These are phyloP conservation scores for Fennellomyces sp. DNA, from an alignment of 371 early-diverging fungal genomes.

Conservation along the genomic window DNA sequence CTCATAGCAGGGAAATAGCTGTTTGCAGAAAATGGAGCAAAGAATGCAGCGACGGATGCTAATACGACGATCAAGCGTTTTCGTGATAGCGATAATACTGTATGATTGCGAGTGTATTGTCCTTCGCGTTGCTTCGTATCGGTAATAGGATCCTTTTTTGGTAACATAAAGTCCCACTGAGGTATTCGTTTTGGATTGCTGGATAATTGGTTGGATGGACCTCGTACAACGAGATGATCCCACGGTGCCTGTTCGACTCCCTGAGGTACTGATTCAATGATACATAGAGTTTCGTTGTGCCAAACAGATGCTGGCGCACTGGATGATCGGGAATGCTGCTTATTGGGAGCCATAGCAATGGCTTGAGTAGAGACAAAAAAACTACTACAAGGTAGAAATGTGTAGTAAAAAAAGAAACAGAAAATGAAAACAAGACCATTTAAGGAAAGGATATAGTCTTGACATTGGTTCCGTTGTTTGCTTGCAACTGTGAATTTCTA, in stretches of 20 bases:
- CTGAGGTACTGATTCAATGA: neutral
- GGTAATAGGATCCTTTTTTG: neutral
- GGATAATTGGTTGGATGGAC: neutral
- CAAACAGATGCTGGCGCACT: conserved; percentile 4
- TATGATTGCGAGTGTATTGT: neutral
- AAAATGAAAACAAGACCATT: neutral
- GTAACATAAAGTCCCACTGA: neutral
- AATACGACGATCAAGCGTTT: conserved; percentile 20
- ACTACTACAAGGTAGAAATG: too few species aligned
- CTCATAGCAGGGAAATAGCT: conserved; percentile 31
- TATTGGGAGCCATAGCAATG: neutral
- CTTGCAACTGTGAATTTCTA: neutral
- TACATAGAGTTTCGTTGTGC: neutral
- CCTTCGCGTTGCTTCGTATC: neutral
- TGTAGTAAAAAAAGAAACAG: neutral
- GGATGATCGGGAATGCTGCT: conserved; percentile 2
- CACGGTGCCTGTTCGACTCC: too few species aligned
- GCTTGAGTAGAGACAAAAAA: neutral
- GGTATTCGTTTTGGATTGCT: neutral
- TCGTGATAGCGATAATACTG: conserved; percentile 16
- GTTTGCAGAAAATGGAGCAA: conserved; percentile 28
- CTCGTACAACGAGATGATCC: neutral
- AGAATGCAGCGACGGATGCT: conserved; percentile 25
- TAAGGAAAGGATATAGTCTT: neutral
- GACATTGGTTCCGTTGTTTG: neutral